Base-by-base conservation (phyloP, 108 stramenopile genomes). In the Skeletonema potamos region DNA sequence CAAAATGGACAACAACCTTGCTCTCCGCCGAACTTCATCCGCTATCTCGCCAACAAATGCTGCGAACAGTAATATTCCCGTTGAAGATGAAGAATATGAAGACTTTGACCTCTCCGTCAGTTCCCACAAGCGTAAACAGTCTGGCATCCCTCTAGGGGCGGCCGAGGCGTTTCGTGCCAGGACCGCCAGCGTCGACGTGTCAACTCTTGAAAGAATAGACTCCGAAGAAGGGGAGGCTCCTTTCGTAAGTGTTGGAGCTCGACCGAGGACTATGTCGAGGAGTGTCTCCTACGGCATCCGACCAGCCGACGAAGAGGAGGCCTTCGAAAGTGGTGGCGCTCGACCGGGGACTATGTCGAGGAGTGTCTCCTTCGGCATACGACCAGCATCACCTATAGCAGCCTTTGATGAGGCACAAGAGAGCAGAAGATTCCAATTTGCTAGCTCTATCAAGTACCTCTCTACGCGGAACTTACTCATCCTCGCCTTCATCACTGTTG, bases 121-220 rank as follows among this genome's bases (percentile, higher is more conserved):
- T 33, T 37, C 27, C 2, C 73, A 74, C 59, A 74, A 74, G 32
- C 20, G 59, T n/a, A 74, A 74, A 66, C 32, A 32, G 8, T 66
- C 64, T 1, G 66, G 58, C 2, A 46, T 74, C n/a, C 73, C 73
- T 12, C 34, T 64, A 3, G 60, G 46, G 17, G 17, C n/a, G 8
- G 65, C 73, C 4, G 73, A 60, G 8, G 73, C 56, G 37, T 39
- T 54, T 17, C 29, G 30, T 3, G 58, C 58, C 15, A 46, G 58
- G n/a, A n/a, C n/a, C n/a, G n/a, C n/a, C n/a, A n/a, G n/a, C n/a
- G n/a, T n/a, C n/a, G n/a, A n/a, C n/a, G n/a, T n/a, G n/a, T n/a
- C n/a, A n/a, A n/a, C n/a, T n/a, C n/a, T n/a, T n/a, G n/a, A n/a
- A n/a, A n/a, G n/a, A n/a, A n/a, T n/a, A n/a, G n/a, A n/a, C n/a